These are phyloP conservation scores for Sclerotinia subarctica DNA, from an alignment of 2,329 filamentous ascomycete genomes.

Conservation along the genomic window DNA sequence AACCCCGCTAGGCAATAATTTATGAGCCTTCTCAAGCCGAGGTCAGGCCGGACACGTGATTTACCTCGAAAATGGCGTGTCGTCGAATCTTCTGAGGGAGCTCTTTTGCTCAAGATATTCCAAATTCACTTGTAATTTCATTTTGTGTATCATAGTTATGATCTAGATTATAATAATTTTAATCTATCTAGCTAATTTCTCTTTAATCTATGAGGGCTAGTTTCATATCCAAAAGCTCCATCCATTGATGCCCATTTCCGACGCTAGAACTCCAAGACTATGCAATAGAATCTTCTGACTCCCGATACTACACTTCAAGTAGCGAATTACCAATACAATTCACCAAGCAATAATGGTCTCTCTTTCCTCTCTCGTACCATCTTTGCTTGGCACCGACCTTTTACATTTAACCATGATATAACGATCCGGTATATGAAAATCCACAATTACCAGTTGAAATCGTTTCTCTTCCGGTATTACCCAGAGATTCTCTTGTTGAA, in stretches of 20 bases:
- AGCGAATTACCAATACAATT: background rate
- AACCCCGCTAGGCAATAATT: slow-evolving; percentile 18
- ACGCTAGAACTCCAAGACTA: background rate
- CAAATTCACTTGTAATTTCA: background rate
- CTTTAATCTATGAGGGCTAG: background rate
- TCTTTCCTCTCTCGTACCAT: slow-evolving; percentile 32
- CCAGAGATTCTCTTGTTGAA: slow-evolving; percentile 19
- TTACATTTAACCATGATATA: slow-evolving; percentile 34
- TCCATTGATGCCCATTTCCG: background rate
- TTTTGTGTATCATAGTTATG: background rate
- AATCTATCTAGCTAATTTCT: background rate
- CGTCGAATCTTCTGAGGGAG: background rate
- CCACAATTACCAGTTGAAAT: slow-evolving; percentile 30
- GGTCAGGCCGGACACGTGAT: background rate
- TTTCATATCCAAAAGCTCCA: background rate
- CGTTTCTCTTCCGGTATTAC: slow-evolving; percentile 33
- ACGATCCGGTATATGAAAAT: slow-evolving; percentile 34
- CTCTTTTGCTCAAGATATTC: background rate
- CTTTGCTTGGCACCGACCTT: slow-evolving; percentile 23
- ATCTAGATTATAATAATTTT: background rate
- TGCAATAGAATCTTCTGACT: background rate
- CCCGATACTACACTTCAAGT: background rate
- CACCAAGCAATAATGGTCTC: slow-evolving; percentile 36
- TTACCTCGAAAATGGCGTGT: background rate
- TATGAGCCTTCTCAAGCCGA: background rate